phyloP scores from a whole-genome alignment of 139 green algal species.

The Coccomyxa sp. region DNA sequence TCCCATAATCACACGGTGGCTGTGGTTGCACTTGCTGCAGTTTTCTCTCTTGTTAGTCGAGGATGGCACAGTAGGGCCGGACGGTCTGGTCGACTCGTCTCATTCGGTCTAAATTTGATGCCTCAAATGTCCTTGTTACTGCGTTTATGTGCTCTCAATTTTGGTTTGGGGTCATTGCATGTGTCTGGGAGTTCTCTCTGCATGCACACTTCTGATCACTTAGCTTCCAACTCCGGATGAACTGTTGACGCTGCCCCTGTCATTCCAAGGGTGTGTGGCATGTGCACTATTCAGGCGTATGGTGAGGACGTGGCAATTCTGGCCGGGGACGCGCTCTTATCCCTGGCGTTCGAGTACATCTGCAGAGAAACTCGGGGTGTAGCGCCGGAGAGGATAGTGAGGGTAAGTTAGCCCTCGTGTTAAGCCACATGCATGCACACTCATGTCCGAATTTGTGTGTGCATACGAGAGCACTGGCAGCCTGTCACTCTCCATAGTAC shows the following conservation, averaged over 20 bases:
- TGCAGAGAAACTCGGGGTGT: slow-evolving; percentile 81
- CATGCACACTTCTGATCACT: neutral
- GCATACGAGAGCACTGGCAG: too few species aligned
- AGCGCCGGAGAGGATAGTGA: slow-evolving; percentile 74
- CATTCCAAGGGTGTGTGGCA: neutral
- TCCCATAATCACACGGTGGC: too few species aligned
- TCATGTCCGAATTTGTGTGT: too few species aligned
- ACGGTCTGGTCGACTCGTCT: too few species aligned
- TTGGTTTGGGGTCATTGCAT: neutral
- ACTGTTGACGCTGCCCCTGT: neutral
- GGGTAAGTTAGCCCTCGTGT: slow-evolving; percentile 19
- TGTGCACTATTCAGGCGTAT: slow-evolving; percentile 61
- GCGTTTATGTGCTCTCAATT: too few species aligned
- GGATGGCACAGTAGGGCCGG: too few species aligned
- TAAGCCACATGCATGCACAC: too few species aligned
- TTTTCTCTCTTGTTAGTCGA: too few species aligned
- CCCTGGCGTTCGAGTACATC: slow-evolving; percentile 95
- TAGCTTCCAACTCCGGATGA: neutral
- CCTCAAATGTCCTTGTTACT: too few species aligned
- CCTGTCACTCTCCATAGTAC: too few species aligned
- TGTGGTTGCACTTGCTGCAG: too few species aligned
- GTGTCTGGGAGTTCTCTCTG: neutral
- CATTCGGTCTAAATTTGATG: too few species aligned
- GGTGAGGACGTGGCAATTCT: slow-evolving; percentile 98
- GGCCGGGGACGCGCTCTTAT: slow-evolving; percentile 92